These are phyloP conservation scores for Excoecaria cochinchinensis DNA, from an alignment of 345 rosid species.

Conservation along the genomic window DNA sequence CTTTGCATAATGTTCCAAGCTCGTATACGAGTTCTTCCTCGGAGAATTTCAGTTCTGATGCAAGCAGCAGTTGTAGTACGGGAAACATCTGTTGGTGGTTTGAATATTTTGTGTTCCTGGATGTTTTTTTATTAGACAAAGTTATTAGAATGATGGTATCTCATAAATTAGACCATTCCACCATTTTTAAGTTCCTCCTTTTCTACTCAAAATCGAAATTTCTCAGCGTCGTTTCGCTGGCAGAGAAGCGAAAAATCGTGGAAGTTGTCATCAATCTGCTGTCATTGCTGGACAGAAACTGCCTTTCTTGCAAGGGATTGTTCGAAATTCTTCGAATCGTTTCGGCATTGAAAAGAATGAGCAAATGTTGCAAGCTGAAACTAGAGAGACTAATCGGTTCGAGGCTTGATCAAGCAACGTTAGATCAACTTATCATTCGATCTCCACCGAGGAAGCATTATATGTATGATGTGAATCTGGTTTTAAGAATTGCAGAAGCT, in stretches of 20 bases:
- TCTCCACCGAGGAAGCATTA: slow-evolving; percentile 23
- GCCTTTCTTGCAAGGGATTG: slow-evolving; percentile 42
- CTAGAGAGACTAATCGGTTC: slow-evolving; percentile 50
- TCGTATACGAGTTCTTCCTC: slow-evolving; percentile 29
- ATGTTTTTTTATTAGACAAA: slow-evolving; percentile 31
- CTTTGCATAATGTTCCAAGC: slow-evolving; percentile 29
- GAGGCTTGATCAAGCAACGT: slow-evolving; percentile 45
- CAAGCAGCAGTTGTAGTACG: slow-evolving; percentile 32
- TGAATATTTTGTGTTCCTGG: slow-evolving; percentile 44
- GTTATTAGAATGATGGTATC: slow-evolving; percentile 28
- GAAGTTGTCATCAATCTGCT: slow-evolving; percentile 35
- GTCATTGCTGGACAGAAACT: slow-evolving; percentile 30
- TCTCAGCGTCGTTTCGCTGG: neutral
- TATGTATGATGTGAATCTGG: slow-evolving; percentile 46
- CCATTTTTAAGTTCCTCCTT: slow-evolving; percentile 40
- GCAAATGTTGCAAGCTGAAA: slow-evolving; percentile 18
- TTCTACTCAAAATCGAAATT: slow-evolving; percentile 37
- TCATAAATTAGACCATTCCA: slow-evolving; percentile 31
- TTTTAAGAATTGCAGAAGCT: slow-evolving; percentile 41
- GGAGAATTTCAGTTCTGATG: slow-evolving; percentile 34
- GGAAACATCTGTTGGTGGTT: slow-evolving; percentile 45
- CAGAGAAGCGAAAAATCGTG: slow-evolving; percentile 34
- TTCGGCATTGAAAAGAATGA: slow-evolving; percentile 27
- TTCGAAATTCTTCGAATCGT: slow-evolving; percentile 34
- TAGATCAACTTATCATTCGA: slow-evolving; percentile 44